phyloP scores from a whole-genome alignment of 192 early-diverging fungal species.

The Phycomyces blakesleeanus region DNA sequence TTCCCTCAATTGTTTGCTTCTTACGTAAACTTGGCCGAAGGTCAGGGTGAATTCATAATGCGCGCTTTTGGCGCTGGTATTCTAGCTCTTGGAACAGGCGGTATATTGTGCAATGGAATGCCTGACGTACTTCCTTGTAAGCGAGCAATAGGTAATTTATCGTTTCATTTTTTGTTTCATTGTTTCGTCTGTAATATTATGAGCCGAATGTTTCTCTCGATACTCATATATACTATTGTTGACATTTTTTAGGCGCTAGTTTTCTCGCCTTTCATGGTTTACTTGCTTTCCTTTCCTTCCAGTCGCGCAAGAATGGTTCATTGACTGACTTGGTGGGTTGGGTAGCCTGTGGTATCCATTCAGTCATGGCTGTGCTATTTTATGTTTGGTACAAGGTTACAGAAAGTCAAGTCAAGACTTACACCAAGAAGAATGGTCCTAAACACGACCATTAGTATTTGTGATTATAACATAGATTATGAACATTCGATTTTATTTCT shows the following conservation, averaged over 20 bases:
- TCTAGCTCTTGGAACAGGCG: background rate
- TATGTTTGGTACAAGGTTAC: background rate
- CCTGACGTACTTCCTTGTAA: background rate
- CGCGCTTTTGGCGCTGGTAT: background rate
- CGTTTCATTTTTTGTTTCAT: too few species aligned
- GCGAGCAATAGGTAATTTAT: background rate
- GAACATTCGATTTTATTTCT: too few species aligned
- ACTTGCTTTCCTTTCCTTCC: background rate
- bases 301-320: background rate
- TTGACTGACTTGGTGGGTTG: background rate
- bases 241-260: background rate
- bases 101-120: background rate
- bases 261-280: background rate
- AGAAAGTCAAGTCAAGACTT: constrained; percentile 2
- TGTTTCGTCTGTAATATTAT: too few species aligned
- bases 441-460: background rate
- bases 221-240: background rate
- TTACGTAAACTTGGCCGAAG: background rate
- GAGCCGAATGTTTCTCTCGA: background rate
- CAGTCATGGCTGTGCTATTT: background rate
- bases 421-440: constrained; percentile 1
- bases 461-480: too few species aligned
- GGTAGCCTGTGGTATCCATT: background rate
- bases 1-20: background rate
- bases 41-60: background rate